Percentiles rank a stretch among this genome's conserved stretches.
Conservation (phyloP, 1,284 basidiomycete genomes). For the Trametes polyzona region DNA sequence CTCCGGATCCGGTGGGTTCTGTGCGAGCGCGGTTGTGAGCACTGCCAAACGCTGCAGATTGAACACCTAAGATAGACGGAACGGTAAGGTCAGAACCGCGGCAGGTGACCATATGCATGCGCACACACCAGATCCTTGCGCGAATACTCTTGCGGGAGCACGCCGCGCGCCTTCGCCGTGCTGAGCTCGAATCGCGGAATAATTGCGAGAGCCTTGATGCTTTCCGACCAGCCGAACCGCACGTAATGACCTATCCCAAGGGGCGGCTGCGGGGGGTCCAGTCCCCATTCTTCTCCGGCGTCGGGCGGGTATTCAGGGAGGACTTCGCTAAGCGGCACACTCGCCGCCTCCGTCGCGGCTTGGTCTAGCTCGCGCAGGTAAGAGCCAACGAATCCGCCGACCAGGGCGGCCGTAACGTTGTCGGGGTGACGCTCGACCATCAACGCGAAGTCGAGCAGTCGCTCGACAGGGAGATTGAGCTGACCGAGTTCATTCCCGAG, state of each 20-base stretch:
- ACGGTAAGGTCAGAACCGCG: background rate
- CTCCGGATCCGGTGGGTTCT: slow-evolving; percentile 89
- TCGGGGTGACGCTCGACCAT: slow-evolving; percentile 99
- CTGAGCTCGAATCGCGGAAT: slow-evolving; percentile 96
- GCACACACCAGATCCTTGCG: slow-evolving; percentile 87
- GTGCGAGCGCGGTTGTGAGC: slow-evolving; percentile 93
- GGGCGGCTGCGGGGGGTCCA: slow-evolving; percentile 87
- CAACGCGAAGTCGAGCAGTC: slow-evolving; percentile 94
- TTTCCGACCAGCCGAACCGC: slow-evolving; percentile 85
- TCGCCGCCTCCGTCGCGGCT: slow-evolving; percentile 75
- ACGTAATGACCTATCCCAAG: slow-evolving; percentile 94
- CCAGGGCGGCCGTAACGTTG: slow-evolving; percentile 96
- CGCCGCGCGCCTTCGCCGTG: slow-evolving; percentile 92
- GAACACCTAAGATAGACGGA: slow-evolving; percentile 74
- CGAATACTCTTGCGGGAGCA: slow-evolving; percentile 84
- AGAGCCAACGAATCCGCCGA: slow-evolving; percentile 98
- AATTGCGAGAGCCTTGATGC: slow-evolving; percentile 93
- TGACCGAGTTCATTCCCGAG: slow-evolving; percentile 85
- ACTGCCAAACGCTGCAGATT: slow-evolving; percentile 97
- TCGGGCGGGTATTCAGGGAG: slow-evolving; percentile 95
- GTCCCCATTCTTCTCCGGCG: slow-evolving; percentile 90
- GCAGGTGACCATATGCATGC: background rate
- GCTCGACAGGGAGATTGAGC: slow-evolving; percentile 68
- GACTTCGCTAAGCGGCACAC: slow-evolving; percentile 95
- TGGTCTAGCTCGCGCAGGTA: slow-evolving; percentile 93